phyloP scores from a whole-genome alignment of 805 yeast genomes.

The Zygosaccharomyces lentus region DNA sequence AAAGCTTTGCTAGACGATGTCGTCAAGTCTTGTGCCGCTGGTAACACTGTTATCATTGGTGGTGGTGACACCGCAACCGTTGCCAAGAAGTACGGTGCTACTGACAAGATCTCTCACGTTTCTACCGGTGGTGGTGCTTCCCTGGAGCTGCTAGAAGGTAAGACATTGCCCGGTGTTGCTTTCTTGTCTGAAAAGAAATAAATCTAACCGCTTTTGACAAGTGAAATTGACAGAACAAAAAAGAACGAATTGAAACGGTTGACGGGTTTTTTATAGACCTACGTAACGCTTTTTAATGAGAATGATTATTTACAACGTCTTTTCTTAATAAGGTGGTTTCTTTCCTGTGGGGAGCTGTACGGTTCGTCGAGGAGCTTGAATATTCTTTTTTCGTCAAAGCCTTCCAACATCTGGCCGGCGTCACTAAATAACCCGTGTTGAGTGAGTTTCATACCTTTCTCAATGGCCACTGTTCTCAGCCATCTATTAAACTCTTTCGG shows the following conservation, averaged over 20 bases:
- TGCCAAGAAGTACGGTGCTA: conserved; percentile 96
- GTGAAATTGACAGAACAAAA: not conserved
- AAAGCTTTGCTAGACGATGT: conserved; percentile 84
- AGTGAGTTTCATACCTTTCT: conserved; percentile 28
- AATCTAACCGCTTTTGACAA: conserved; percentile 4
- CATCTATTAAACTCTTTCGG: conserved; percentile 32
- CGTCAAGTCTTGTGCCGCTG: conserved; percentile 78
- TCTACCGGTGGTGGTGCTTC: conserved; percentile 99
- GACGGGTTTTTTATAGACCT: conserved; percentile 5
- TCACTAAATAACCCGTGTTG: conserved; percentile 33
- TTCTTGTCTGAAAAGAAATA: conserved; percentile 74
- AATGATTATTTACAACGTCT: conserved; percentile 6
- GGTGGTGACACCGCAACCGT: conserved; percentile 99
- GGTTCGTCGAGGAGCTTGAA: conserved; percentile 24
- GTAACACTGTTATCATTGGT: conserved; percentile 89
- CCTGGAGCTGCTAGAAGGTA: conserved; percentile 96
- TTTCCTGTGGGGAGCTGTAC: conserved; percentile 17
- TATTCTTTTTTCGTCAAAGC: conserved; percentile 27
- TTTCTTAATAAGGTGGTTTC: conserved; percentile 13
- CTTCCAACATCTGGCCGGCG: conserved; percentile 19
- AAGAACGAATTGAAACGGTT: conserved; percentile 1
- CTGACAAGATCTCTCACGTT: conserved; percentile 94
- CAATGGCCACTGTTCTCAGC: conserved; percentile 25
- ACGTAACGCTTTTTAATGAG: conserved; percentile 6
- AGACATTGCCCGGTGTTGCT: conserved; percentile 95